Evolutionary conservation across 805 yeast species (phyloP).

Genomic region (Saccharomycopsis capsularis): DNA sequence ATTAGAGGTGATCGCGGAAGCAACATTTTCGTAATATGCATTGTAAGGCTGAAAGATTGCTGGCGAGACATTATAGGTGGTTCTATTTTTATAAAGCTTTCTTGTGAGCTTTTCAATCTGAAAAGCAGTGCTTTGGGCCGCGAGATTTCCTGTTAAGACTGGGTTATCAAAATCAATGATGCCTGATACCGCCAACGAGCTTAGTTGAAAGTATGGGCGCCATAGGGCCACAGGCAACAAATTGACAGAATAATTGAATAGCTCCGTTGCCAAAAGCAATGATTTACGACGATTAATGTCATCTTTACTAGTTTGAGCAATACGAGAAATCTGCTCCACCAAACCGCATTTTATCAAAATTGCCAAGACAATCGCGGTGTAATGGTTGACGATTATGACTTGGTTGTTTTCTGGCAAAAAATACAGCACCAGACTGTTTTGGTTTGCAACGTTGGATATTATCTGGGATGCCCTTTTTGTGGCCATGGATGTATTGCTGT

Average conservation of each 20-base stretch:
- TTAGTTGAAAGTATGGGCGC: slow-evolving; percentile 5
- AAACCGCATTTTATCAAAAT: slow-evolving; percentile 53
- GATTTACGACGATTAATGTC: slow-evolving; percentile 49
- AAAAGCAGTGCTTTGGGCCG: slow-evolving; percentile 35
- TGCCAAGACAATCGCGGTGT: slow-evolving; percentile 51
- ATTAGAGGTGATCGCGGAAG: slow-evolving; percentile 19
- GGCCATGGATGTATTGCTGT: neutral
- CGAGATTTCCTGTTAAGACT: slow-evolving; percentile 5
- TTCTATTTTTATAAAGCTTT: slow-evolving; percentile 33
- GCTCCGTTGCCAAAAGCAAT: slow-evolving; percentile 55
- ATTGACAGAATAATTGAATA: slow-evolving; percentile 45
- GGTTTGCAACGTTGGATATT: neutral
- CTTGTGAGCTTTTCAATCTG: slow-evolving; percentile 42
- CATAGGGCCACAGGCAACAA: slow-evolving; percentile 46
- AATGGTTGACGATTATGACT: slow-evolving; percentile 41
- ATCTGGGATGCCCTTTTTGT: slow-evolving; percentile 12
- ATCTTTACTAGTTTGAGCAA: slow-evolving; percentile 39
- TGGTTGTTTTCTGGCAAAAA: slow-evolving; percentile 18
- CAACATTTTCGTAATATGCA: slow-evolving; percentile 20
- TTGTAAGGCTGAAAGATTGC: slow-evolving; percentile 20
- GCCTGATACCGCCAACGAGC: neutral
- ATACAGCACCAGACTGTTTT: no score
- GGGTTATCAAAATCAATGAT: slow-evolving; percentile 2
- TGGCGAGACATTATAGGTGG: slow-evolving; percentile 23
- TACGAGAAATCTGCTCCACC: slow-evolving; percentile 37